Conservation (phyloP, 2,329 filamentous ascomycete species). For the Ceratocystis colombiana region DNA sequence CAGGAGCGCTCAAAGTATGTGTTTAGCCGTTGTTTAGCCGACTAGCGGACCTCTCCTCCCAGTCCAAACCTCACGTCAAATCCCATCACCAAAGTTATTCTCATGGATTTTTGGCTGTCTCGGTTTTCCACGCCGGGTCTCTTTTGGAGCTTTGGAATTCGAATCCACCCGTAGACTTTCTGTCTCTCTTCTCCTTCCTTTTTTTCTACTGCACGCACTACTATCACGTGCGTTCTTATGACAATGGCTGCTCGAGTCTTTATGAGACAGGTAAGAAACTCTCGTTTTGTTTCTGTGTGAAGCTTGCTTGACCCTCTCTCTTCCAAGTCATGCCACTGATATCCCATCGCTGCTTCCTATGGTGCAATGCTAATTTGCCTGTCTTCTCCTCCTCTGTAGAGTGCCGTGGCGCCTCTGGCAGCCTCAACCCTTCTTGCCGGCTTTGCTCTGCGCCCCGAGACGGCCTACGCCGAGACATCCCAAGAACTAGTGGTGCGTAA, state of each 20-base stretch:
- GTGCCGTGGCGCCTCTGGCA: slow-evolving; percentile 45
- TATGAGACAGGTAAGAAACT: slow-evolving; percentile 42
- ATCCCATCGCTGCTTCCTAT: background rate
- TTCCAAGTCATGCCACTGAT: background rate
- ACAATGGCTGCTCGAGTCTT: slow-evolving; percentile 53
- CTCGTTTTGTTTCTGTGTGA: background rate
- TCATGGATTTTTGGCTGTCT: slow-evolving; percentile 22
- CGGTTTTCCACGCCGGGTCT: slow-evolving; percentile 19
- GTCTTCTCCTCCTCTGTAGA: slow-evolving; percentile 33
- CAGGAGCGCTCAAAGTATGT: background rate
- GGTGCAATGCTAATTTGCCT: slow-evolving; percentile 6
- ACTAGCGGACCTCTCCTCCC: background rate
- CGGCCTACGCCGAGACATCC: slow-evolving; percentile 44
- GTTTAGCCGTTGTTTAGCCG: slow-evolving; percentile 25
- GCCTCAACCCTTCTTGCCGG: slow-evolving; percentile 43
- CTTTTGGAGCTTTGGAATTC: slow-evolving; percentile 15
- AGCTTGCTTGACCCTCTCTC: background rate
- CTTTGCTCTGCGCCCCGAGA: slow-evolving; percentile 40
- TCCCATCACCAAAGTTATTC: slow-evolving; percentile 25
- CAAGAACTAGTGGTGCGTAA: slow-evolving; percentile 26
- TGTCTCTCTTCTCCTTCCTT: background rate
- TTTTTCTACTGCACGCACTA: background rate
- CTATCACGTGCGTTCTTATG: slow-evolving; percentile 27
- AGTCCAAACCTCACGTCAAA: slow-evolving; percentile 17
- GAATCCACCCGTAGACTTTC: slow-evolving; percentile 24